Evolutionary conservation across 108 stramenopile species (phyloP).

Genomic region (Fragilariopsis cylindrus): DNA sequence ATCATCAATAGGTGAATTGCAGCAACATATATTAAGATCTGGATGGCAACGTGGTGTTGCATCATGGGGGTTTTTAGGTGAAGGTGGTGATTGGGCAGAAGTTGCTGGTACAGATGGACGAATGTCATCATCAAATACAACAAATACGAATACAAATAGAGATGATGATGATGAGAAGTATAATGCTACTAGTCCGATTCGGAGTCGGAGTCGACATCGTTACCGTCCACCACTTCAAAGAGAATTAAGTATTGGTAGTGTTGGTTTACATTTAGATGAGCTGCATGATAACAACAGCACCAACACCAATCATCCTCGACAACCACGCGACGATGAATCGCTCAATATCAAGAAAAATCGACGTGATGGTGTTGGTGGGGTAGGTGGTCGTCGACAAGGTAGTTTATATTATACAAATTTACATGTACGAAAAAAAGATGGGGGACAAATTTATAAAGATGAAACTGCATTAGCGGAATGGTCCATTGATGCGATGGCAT

Average conservation of each 20-base stretch:
- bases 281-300: not conserved
- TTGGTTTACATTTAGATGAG: constrained; percentile 1
- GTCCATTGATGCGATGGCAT: constrained; percentile 79
- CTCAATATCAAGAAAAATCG: not conserved
- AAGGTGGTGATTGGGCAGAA: constrained; percentile 77
- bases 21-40: constrained; percentile 70
- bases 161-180: no score
- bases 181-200: not conserved
- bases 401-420: constrained; percentile 38
- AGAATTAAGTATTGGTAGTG: constrained; percentile 12
- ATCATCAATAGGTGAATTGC: constrained; percentile 79
- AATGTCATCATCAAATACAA: constrained; percentile 16
- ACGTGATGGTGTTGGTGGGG: no score
- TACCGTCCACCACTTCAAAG: constrained; percentile 1
- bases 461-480: constrained; percentile 74
- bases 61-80: constrained; percentile 82
- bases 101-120: constrained; percentile 65
- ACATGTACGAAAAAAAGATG: constrained; percentile 42
- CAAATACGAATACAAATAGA: no score
- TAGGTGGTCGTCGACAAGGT: constrained; percentile 2
- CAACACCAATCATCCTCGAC: not conserved
- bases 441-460: constrained; percentile 65
- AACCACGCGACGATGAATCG: not conserved
- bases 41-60: constrained; percentile 84
- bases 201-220: not conserved